A percentile compares a stretch with the other conserved stretches of the same genome.
phyloP scores from a whole-genome alignment of 2,329 filamentous ascomycete species.

The Xylaria sp. region DNA sequence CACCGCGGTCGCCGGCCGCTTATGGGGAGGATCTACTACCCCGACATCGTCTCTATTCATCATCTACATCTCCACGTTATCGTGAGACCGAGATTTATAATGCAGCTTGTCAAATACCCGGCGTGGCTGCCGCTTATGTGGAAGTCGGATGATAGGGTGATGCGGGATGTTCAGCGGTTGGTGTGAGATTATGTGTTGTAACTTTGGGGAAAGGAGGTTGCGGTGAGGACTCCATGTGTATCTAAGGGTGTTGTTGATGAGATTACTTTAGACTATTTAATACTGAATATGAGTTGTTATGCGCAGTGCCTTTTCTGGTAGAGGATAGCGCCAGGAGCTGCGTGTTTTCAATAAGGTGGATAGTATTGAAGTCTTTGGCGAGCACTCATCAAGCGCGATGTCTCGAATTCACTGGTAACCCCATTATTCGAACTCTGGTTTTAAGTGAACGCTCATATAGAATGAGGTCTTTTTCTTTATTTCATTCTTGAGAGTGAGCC shows the following conservation, averaged over 20 bases:
- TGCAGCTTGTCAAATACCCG: constrained; percentile 38
- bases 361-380: too few relatives aligned
- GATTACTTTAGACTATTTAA: background rate
- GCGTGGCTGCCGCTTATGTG: constrained; percentile 40
- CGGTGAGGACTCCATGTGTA: background rate
- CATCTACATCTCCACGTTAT: constrained; percentile 42
- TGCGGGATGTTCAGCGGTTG: constrained; percentile 10
- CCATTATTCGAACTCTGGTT: too few relatives aligned
- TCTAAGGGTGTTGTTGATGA: background rate
- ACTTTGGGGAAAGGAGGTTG: background rate
- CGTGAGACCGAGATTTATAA: constrained; percentile 28
- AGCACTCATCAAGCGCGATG: too few relatives aligned
- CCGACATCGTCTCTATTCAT: constrained; percentile 40
- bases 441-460: too few relatives aligned
- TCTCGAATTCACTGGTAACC: too few relatives aligned
- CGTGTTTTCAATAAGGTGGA: too few relatives aligned
- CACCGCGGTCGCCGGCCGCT: constrained; percentile 39
- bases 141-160: constrained; percentile 37
- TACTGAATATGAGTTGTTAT: too few relatives aligned
- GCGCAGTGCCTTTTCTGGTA: too few relatives aligned
- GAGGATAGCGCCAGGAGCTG: too few relatives aligned
- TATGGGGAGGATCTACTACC: constrained; percentile 31
- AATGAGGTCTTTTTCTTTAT: too few relatives aligned
- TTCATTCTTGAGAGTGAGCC: too few relatives aligned
- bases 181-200: background rate